Percentiles rank a stretch among this genome's conserved stretches.
Conservation (phyloP, 164 flowering plant genomes). For the Vitis rupestris region DNA sequence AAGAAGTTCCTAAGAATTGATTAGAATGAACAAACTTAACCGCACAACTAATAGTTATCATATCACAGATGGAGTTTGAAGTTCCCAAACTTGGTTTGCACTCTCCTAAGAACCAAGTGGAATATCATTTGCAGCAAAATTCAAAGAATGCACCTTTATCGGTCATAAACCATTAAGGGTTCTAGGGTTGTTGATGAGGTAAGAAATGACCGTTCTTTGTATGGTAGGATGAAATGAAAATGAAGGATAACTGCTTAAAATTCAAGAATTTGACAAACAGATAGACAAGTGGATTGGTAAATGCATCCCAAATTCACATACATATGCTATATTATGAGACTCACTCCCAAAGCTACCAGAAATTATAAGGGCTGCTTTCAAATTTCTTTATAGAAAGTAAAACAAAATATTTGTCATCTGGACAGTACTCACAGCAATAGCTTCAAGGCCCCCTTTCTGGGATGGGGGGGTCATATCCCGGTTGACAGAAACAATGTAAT, state of each 20-base stretch:
- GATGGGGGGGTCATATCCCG: constrained; percentile 64
- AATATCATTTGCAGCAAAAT: not conserved
- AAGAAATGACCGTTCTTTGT: no score
- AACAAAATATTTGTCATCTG: not conserved
- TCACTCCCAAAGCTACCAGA: not conserved
- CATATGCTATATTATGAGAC: not conserved
- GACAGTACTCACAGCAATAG: constrained; percentile 70
- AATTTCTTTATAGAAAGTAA: not conserved
- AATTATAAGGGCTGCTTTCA: not conserved
- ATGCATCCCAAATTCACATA: not conserved
- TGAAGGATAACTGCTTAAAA: no score
- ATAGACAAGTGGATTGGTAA: not conserved
- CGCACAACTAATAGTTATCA: no score
- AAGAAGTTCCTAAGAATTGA: no score
- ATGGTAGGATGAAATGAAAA: no score
- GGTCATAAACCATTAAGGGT: not conserved
- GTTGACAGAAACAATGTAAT: constrained; percentile 69
- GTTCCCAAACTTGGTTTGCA: not conserved
- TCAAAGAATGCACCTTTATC: not conserved
- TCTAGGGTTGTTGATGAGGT: not conserved
- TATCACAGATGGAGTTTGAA: no score
- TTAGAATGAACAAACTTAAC: no score
- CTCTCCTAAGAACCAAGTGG: not conserved
- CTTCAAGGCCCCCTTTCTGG: constrained; percentile 60
- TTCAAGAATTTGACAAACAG: no score